Percentiles rank a stretch among this genome's conserved stretches.
phyloP scores from a whole-genome alignment of 1,139 yeast species.

The Zygoascus sp. region DNA sequence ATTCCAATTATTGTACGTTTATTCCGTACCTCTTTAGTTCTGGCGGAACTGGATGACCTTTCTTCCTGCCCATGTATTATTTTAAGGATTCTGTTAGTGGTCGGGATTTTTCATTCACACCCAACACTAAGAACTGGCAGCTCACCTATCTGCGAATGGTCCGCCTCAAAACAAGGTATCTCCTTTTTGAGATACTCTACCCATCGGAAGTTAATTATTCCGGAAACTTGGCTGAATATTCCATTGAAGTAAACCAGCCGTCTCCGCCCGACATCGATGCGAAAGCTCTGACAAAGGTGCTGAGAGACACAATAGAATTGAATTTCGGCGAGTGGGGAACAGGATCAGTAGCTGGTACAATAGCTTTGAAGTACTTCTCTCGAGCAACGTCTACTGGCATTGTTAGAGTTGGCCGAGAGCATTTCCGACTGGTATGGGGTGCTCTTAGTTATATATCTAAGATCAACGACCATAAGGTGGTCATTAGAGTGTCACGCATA shows the following conservation, averaged over 20 bases:
- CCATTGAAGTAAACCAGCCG: neutral
- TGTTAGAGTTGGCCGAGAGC: slow-evolving; percentile 66
- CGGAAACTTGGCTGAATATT: neutral
- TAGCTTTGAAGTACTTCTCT: slow-evolving; percentile 71
- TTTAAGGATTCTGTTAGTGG: neutral
- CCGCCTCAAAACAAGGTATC: slow-evolving; percentile 76
- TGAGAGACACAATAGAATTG: slow-evolving; percentile 52
- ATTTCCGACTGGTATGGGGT: slow-evolving; percentile 58
- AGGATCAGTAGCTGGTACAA: slow-evolving; percentile 57
- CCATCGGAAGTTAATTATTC: slow-evolving; percentile 37
- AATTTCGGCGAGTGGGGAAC: slow-evolving; percentile 77
- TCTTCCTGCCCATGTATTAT: slow-evolving; percentile 6
- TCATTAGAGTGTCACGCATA: slow-evolving; percentile 61
- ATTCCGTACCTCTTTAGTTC: slow-evolving; percentile 7
- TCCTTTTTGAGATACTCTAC: slow-evolving; percentile 70
- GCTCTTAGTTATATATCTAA: slow-evolving; percentile 62
- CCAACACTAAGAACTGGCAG: neutral
- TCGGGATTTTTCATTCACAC: neutral
- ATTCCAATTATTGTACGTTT: neutral
- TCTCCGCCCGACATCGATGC: slow-evolving; percentile 20
- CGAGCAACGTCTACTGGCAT: slow-evolving; percentile 82
- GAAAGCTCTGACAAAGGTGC: slow-evolving; percentile 34
- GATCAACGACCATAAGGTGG: slow-evolving; percentile 48
- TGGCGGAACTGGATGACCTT: slow-evolving; percentile 6
- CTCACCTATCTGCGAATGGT: slow-evolving; percentile 52